Evolutionary conservation across 768 basidiomycete species (phyloP).

Genomic region (Cantharellus anzutake): DNA sequence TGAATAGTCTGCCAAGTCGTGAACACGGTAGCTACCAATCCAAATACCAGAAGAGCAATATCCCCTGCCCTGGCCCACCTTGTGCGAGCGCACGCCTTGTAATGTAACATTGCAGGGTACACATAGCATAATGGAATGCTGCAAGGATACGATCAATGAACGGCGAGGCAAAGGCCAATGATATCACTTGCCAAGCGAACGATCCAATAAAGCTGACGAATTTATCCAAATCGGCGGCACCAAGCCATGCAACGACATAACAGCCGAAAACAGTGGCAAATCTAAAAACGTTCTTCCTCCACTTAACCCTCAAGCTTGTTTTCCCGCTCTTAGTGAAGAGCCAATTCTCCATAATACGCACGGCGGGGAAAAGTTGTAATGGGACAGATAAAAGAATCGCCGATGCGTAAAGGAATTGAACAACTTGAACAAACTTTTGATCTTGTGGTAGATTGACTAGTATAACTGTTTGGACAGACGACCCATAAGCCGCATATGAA

Average conservation of each 20-base stretch:
- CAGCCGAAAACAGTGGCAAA: slow-evolving; percentile 40
- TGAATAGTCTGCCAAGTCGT: slow-evolving; percentile 64
- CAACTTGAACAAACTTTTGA: slow-evolving; percentile 74
- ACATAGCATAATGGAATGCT: slow-evolving; percentile 89
- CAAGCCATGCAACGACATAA: slow-evolving; percentile 33
- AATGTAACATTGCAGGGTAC: slow-evolving; percentile 86
- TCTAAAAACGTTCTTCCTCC: slow-evolving; percentile 71
- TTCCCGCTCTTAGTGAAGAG: slow-evolving; percentile 82
- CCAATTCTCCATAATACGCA: slow-evolving; percentile 93
- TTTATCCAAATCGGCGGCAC: slow-evolving; percentile 38
- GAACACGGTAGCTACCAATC: slow-evolving; percentile 48
- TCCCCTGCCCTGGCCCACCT: slow-evolving; percentile 45
- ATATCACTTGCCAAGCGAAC: slow-evolving; percentile 64
- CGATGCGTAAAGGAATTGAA: slow-evolving; percentile 75
- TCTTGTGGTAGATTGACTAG: slow-evolving; percentile 79
- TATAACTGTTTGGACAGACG: slow-evolving; percentile 78
- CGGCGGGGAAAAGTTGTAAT: slow-evolving; percentile 92
- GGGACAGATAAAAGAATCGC: slow-evolving; percentile 87
- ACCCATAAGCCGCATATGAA: slow-evolving; percentile 76
- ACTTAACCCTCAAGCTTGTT: slow-evolving; percentile 61
- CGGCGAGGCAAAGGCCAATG: not conserved
- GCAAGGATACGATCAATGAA: not conserved
- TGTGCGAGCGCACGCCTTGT: slow-evolving; percentile 66
- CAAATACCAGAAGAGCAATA: slow-evolving; percentile 58
- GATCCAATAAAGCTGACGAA: slow-evolving; percentile 73